These are phyloP conservation scores for Zygnema circumcarinatum DNA, from an alignment of 139 green algal species.

Conservation along the genomic window DNA sequence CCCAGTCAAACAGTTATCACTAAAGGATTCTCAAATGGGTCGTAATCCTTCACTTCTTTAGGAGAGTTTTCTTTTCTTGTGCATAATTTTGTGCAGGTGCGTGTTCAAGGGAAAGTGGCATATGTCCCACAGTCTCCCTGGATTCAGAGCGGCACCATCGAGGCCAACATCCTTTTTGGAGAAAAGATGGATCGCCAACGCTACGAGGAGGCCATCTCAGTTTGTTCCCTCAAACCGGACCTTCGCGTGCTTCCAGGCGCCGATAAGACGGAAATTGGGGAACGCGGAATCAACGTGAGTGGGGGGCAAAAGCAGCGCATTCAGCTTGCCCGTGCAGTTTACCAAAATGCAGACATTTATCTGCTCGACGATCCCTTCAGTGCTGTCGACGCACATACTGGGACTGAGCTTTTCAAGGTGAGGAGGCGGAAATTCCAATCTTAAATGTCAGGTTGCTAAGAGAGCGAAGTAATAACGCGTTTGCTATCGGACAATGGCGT, in stretches of 20 bases:
- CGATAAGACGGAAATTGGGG: slow-evolving; percentile 74
- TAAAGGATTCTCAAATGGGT: no score
- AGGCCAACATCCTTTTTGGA: slow-evolving; percentile 59
- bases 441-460: no score
- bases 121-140: slow-evolving; percentile 58
- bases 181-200: slow-evolving; percentile 3
- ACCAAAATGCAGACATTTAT: slow-evolving; percentile 55
- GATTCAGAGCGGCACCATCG: slow-evolving; percentile 57
- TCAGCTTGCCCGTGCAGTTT: slow-evolving; percentile 77
- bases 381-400: slow-evolving; percentile 60
- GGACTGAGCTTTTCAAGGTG: slow-evolving; percentile 61
- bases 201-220: slow-evolving; percentile 24
- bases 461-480: no score
- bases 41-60: no score
- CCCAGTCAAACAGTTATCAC: no score
- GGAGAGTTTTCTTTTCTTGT: no score
- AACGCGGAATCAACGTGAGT: slow-evolving; percentile 69
- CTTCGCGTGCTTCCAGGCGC: slow-evolving; percentile 63
- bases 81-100: slow-evolving; percentile 23
- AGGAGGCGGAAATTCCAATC: background rate
- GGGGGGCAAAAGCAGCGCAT: slow-evolving; percentile 61
- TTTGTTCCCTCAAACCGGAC: slow-evolving; percentile 52
- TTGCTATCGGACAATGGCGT: no score
- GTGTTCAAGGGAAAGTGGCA: background rate
- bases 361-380: slow-evolving; percentile 63